These are phyloP conservation scores for Coemansia asiatica DNA, from an alignment of 192 early-diverging fungal genomes.

Conservation along the genomic window DNA sequence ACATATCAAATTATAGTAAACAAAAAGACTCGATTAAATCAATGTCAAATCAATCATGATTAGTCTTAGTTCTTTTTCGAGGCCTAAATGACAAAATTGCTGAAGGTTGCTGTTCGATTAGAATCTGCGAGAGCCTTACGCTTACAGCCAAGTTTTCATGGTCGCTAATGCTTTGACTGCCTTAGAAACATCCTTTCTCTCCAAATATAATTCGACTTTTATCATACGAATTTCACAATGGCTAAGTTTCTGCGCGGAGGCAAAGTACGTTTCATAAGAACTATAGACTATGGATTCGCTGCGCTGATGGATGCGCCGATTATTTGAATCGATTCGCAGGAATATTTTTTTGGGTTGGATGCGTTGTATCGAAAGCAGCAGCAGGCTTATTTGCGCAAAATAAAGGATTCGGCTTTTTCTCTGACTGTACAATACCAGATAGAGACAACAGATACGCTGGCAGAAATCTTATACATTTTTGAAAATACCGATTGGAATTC, in stretches of 20 bases:
- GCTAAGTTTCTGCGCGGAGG: conserved; percentile 52
- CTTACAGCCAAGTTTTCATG: neutral
- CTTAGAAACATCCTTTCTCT: conserved; percentile 29
- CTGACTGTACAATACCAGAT: neutral
- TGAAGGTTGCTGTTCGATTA: too few relatives aligned
- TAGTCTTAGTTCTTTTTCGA: neutral
- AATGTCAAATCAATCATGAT: neutral
- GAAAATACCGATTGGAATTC: neutral
- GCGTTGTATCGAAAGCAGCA: neutral
- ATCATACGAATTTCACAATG: conserved; percentile 31
- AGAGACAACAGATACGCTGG: neutral
- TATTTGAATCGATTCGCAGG: conserved; percentile 11
- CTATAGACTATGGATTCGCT: conserved; percentile 1
- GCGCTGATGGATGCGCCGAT: conserved; percentile 16
- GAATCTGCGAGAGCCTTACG: too few relatives aligned
- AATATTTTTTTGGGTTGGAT: neutral
- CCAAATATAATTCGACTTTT: conserved; percentile 11
- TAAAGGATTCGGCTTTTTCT: neutral
- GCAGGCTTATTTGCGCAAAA: neutral
- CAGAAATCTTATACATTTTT: neutral
- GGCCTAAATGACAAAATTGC: too few relatives aligned
- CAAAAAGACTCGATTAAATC: neutral
- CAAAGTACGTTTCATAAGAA: conserved; percentile 39
- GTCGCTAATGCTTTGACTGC: conserved; percentile 7
- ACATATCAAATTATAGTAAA: neutral